Evolutionary conservation across 805 yeast species (phyloP), one percentile per base, ranked within the genome.

Genomic region (Limtongozyma cylindracea): DNA sequence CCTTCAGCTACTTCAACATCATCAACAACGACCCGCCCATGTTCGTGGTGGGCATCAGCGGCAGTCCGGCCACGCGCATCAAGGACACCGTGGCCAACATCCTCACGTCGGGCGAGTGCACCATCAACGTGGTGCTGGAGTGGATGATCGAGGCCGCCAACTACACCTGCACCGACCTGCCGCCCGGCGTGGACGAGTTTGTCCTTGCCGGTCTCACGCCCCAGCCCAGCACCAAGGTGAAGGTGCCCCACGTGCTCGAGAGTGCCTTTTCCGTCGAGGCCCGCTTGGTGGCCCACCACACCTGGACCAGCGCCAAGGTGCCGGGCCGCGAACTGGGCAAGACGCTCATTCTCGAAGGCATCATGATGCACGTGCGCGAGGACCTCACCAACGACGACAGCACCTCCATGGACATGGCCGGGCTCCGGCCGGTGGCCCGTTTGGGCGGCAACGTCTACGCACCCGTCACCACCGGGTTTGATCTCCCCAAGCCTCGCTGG

Each of bases 71-170:
- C n/a, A n/a, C n/a, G n/a, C n/a, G n/a, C n/a, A n/a, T n/a, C n/a
- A 66, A 66, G 35, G 71, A 66, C 35, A 50, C 71, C 4, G 40
- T 46, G 23, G 29, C 26, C 6, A 64, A 64, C 31, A 33, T 65
- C 10, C 31, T 57, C 12, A 61, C 53, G 13, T 61, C 65, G 2
- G 43, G 39, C 4, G 74, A 66, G 32, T 47, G 54, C 23, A 58
- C 68, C 11, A 51, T 66, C 31, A 66, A 56, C 34, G 47, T 66
- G 20, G 49, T 66, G 19, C 47, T 62, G 23, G 74, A 67, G 37
- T 66, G 70, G 71, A 59, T 63, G 28, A 39, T 55, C 13, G 73
- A 66, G 27, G 73, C 72, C 13, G 69, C 72, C 6, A 64, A 67
- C 33, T 53, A 41, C 26, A 38, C 61, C 8, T 39, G 56, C 11